These are phyloP conservation scores for Pleurotus platypus DNA, from an alignment of 768 basidiomycete genomes.

Conservation along the genomic window DNA sequence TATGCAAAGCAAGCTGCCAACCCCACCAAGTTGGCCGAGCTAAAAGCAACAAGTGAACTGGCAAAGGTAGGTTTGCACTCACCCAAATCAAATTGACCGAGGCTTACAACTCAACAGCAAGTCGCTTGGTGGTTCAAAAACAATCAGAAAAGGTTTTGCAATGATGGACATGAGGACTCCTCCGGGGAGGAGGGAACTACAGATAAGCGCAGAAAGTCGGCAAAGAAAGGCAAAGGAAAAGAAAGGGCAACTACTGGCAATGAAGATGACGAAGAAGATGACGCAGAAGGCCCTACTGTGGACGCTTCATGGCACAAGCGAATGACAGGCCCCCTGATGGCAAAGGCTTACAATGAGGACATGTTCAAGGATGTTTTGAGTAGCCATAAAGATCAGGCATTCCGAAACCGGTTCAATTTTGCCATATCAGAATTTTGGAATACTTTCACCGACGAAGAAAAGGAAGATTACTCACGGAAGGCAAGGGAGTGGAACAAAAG, in stretches of 20 bases:
- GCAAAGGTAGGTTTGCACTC: neutral
- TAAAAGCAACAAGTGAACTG: neutral
- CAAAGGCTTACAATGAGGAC: neutral
- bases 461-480: neutral
- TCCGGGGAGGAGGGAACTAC: neutral
- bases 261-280: neutral
- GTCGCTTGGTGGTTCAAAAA: neutral
- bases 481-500: neutral
- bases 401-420: neutral
- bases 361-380: neutral
- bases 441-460: neutral
- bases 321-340: neutral
- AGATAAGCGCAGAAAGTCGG: neutral
- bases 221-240: neutral
- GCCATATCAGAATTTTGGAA: neutral
- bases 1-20: neutral
- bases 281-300: neutral
- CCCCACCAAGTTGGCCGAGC: neutral
- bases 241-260: neutral
- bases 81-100: neutral
- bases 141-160: neutral
- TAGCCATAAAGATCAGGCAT: neutral
- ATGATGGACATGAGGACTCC: neutral
- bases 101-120: neutral
- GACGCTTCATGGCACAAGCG: neutral